Evolutionary conservation across 148 eudicot species (phyloP), one percentile per base, ranked within the genome.

Genomic region (Tetragonia tetragonoides): DNA sequence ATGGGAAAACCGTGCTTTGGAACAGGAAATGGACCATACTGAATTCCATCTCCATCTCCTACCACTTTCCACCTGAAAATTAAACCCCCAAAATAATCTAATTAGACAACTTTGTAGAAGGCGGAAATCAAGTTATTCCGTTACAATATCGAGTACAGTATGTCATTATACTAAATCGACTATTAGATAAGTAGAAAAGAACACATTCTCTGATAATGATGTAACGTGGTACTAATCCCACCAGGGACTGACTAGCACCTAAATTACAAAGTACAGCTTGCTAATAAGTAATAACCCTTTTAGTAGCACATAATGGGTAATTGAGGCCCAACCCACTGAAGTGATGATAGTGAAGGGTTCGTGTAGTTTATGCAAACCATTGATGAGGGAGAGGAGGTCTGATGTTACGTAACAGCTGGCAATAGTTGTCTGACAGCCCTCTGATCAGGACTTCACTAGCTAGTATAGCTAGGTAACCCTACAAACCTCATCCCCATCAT

Each of bases 1-100:
- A 91, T 87, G 0, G 92, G 97, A 67, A 87, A 81, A 21, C 97
- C 97, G 72, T 70, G 73, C 81, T 84, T 92, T 7, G 97, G 97
- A 28, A 92, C 93, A 0, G 97, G 97, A 67, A 92, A 92, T 7
- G 97, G 97, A 20, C 81, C 87, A 28, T 90, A 90, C 75, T 92
- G 86, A 40, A 91, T 80, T 6, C 90, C 93, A 16, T 90, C 88
- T 9, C 84, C 86, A 10, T 87, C 86, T 78, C 92, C 90, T 41
- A 78, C 49, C 2, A 75, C 88, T 78, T 87, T 72, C 97, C 97
- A 92, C 79, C 93, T 92, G 87, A 66, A 37, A 69, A 54, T 49
- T 20, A 64, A 64, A 53, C 77, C 34, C 65, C 51, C 41, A 63
- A 78, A 59, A 10, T 23, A 49, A 62, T 70, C 62, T 17, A 23